Evolutionary conservation across 2,329 filamentous ascomycete species (phyloP).

Genomic region (Ophiostoma sp.): DNA sequence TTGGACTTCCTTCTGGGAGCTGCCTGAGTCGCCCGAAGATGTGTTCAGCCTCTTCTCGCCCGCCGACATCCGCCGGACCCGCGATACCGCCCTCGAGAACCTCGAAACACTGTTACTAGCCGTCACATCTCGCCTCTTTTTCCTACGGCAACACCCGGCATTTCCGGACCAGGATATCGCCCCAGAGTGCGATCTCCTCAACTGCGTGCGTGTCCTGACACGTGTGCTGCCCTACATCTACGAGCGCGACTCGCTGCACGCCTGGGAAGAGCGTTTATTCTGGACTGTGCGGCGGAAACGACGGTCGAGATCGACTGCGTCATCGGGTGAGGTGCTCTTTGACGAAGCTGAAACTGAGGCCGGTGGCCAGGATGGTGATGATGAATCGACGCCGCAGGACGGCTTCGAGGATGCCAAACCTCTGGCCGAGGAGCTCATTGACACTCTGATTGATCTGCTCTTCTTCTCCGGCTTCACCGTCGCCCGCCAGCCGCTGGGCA

Average conservation of each 20-base stretch:
- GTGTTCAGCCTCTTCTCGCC: conserved; percentile 94
- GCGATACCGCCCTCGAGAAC: conserved; percentile 82
- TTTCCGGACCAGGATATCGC: conserved; percentile 87
- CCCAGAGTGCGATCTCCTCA: conserved; percentile 83
- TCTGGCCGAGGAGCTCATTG: conserved; percentile 87
- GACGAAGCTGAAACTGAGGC: conserved; percentile 59
- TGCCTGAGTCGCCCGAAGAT: conserved; percentile 93
- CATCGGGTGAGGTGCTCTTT: conserved; percentile 77
- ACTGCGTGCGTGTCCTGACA: conserved; percentile 90
- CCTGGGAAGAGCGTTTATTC: conserved; percentile 93
- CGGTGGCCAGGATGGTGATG: background rate
- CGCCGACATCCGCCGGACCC: conserved; percentile 81
- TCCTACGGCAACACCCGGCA: conserved; percentile 82
- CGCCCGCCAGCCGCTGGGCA: conserved; percentile 66
- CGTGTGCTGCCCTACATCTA: conserved; percentile 88
- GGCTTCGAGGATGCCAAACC: conserved; percentile 79
- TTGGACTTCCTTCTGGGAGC: conserved; percentile 98
- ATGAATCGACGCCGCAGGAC: background rate
- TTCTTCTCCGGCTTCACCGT: conserved; percentile 92
- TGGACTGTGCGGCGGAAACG: conserved; percentile 76
- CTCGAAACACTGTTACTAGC: conserved; percentile 85
- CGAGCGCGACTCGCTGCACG: conserved; percentile 76
- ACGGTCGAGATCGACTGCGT: conserved; percentile 64
- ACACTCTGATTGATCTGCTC: conserved; percentile 82
- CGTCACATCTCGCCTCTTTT: conserved; percentile 77